These are phyloP conservation scores for Candida fluviatilis DNA, from an alignment of 805 yeast genomes.

Conservation along the genomic window DNA sequence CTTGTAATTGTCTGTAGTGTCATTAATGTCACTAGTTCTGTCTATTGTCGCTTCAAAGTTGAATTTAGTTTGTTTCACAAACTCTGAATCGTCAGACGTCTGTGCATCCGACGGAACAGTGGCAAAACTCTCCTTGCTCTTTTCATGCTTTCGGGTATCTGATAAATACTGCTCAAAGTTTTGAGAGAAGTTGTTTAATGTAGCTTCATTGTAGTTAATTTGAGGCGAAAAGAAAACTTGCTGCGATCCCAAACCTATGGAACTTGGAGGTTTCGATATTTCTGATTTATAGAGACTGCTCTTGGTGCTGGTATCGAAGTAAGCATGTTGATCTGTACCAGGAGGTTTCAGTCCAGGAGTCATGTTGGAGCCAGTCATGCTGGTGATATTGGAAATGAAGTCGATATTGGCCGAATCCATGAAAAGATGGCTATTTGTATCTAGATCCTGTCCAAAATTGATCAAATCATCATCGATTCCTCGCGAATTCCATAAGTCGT, in stretches of 20 bases:
- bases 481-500: constrained; percentile 8
- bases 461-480: constrained; percentile 3
- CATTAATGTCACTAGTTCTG: too few species aligned
- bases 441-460: constrained; percentile 2
- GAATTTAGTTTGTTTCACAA: neutral
- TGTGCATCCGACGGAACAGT: neutral
- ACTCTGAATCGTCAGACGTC: neutral
- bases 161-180: constrained; percentile 11
- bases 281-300: constrained; percentile 7
- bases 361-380: constrained; percentile 10
- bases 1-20: too few species aligned
- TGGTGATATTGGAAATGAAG: constrained; percentile 5
- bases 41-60: neutral
- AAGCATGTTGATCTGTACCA: constrained; percentile 7
- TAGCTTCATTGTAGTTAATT: constrained; percentile 6
- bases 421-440: too few species aligned
- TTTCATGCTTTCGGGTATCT: neutral
- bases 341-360: constrained; percentile 35
- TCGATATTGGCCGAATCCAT: constrained; percentile 8
- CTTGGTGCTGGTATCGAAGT: neutral
- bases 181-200: constrained; percentile 8
- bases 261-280: constrained; percentile 6
- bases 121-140: neutral
- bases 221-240: constrained; percentile 11
- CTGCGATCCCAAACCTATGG: neutral